Evolutionary conservation across 352 stramenopile species (phyloP), one percentile per base, ranked within the genome.

Genomic region (Saprolegnia diclina): DNA sequence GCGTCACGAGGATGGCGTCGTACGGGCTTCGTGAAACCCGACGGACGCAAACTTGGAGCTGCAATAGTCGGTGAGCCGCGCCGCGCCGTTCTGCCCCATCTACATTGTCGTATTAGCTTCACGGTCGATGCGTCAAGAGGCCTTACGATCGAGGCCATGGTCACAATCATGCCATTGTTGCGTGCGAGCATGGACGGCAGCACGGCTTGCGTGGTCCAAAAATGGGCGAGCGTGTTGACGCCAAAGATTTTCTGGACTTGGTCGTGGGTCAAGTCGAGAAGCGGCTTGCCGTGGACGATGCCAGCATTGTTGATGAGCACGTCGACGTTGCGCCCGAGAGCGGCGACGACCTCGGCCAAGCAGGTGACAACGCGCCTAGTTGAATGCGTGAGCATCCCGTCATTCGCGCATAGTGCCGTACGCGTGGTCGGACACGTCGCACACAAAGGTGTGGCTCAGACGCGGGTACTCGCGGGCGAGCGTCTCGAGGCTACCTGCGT

Each of bases 41-140:
- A 79, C 86, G 22, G 85, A 72, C 1, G 86, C 86, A 26, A 80
- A 85, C 70, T 94, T 94, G 73, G 77, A 90, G 7, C 80, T 80
- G 52, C 82, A 90, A 65, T 94, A 94, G 76, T 94, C 86, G 0
- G 72, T 74, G 38, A 94, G 73, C 46, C 78, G 72, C 0, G 86
- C 82, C 19, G 82, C 82, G 56, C 75, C 83, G 10, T 77, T 81
- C 65, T 92, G 76, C 10, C 83, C 83, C 82, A 94, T 87, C 80
- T 86, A 64, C 32, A 0, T 24, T 24, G 2, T 46, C 32, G 19
- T 4, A 72, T 13, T 7, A 61, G 45, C 5, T 16, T 26, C 21
- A 46, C 55, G 5, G 0, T 24, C 5, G 29, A 70, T 1, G 46
- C 0, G 48, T 32, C 19, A 4, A 59, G 35, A 48, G 37, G 3